phyloP scores from a whole-genome alignment of 2,329 filamentous ascomycete genomes.

The Emydomyces testavorans region DNA sequence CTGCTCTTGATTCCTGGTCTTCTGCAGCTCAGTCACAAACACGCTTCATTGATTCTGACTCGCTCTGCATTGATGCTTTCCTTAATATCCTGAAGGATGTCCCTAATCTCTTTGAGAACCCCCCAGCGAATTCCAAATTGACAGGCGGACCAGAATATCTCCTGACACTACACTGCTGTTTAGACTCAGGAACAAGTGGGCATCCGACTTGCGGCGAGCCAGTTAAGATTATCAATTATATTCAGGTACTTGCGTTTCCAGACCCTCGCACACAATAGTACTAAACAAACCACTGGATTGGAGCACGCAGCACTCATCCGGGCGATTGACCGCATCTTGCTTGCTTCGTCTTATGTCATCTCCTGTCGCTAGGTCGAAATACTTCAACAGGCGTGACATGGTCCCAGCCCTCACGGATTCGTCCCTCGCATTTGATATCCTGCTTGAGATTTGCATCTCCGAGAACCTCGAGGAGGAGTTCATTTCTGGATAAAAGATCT shows the following conservation, averaged over 20 bases:
- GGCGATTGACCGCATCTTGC: too few relatives aligned
- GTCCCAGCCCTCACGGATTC: conserved; percentile 11
- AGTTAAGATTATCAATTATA: not conserved
- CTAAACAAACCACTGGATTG: too few relatives aligned
- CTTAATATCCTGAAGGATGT: not conserved
- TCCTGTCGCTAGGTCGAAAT: not conserved
- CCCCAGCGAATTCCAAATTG: not conserved
- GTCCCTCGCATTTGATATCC: conserved; percentile 15
- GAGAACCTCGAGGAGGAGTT: conserved; percentile 15
- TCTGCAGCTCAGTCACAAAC: not conserved
- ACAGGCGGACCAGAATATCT: not conserved
- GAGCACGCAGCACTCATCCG: too few relatives aligned
- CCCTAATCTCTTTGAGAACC: not conserved
- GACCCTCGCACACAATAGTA: not conserved
- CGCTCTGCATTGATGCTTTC: not conserved
- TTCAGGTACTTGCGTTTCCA: not conserved
- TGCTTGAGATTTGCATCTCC: conserved; percentile 15
- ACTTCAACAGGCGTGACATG: not conserved
- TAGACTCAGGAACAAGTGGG: not conserved
- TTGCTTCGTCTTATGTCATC: too few relatives aligned
- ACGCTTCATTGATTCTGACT: not conserved
- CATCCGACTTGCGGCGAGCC: not conserved
- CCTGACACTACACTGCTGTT: not conserved
- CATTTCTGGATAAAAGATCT: conserved; percentile 19
- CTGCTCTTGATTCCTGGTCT: not conserved